Evolutionary conservation across 805 yeast genomes (phyloP), one percentile per base, ranked within the genome.

Genomic region (Komagataella pseudopastoris): DNA sequence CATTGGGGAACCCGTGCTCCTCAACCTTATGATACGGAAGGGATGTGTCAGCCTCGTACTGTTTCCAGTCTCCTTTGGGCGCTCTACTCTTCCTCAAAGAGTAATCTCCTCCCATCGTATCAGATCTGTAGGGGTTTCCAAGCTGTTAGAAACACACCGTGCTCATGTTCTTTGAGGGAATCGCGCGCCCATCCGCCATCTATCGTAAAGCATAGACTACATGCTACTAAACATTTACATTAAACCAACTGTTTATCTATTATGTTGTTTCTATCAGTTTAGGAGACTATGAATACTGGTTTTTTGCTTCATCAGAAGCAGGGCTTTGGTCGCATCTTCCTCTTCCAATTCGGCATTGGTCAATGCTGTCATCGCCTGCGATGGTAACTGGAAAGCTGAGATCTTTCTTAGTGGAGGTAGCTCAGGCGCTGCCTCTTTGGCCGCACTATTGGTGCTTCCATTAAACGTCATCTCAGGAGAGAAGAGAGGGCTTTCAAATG

Each of bases 1-100:
- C 39, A 30, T 30, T 30, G 14, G 39, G 5, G 2, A 10, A 12
- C 39, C 39, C 39, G 14, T 30, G 39, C 10, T 30, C 39, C 14
- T 30, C 14, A 30, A 12, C 39, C 39, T 2, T 30, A 10, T 30
- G 39, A 30, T 30, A 30, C 39, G 39, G 39, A 30, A 30, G 12
- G 14, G 39, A 30, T 10, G 39, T 14, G 14, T 30, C 39, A 30
- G 39, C 6, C 10, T 30, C 39, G 8, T 30, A 30, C 39, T 30
- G 39, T 14, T 46, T 46, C 56, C 56, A 53, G 22, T 50, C 54
- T n/a, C 56, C 54, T 30, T 48, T 50, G 39, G 54, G 56, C 12
- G 49, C 54, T 45, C 56, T 52, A 46, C 56, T 53, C 50, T 53
- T 53, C 24, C 56, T 47, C 8, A 46, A 6, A 14, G 48, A 16